Percentiles rank a stretch among this genome's conserved stretches.
These are phyloP conservation scores for Solanum chaucha DNA, from an alignment of 257 asterid genomes.

Conservation along the genomic window DNA sequence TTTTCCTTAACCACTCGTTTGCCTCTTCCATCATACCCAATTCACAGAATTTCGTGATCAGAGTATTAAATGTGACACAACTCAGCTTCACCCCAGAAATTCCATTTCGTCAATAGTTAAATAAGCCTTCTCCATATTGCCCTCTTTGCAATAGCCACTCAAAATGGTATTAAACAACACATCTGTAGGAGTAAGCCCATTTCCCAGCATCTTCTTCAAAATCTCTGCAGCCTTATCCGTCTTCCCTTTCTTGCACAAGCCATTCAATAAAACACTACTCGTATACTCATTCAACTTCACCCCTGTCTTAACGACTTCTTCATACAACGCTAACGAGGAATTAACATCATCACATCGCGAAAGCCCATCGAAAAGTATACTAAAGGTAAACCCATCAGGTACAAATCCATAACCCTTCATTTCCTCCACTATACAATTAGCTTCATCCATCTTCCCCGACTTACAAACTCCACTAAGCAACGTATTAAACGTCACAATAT, in stretches of 20 bases:
- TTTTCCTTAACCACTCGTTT: constrained; percentile 42
- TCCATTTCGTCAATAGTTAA: constrained; percentile 44
- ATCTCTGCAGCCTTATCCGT: constrained; percentile 48
- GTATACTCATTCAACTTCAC: constrained; percentile 35
- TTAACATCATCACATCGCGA: constrained; percentile 40
- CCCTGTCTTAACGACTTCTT: constrained; percentile 40
- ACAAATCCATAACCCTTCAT: constrained; percentile 45
- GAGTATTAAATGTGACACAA: constrained; percentile 52
- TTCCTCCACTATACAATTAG: constrained; percentile 40
- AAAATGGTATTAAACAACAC: constrained; percentile 50
- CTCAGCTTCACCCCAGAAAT: constrained; percentile 43
- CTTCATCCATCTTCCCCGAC: constrained; percentile 62
- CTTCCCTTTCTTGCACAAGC: constrained; percentile 50
- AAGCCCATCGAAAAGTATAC: constrained; percentile 61
- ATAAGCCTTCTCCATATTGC: constrained; percentile 44
- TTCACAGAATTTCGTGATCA: constrained; percentile 38
- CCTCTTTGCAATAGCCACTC: constrained; percentile 53
- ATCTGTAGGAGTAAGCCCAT: constrained; percentile 41
- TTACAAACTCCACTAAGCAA: constrained; percentile 60
- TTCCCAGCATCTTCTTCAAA: constrained; percentile 36
- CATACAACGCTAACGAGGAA: constrained; percentile 45
- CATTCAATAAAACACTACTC: constrained; percentile 45
- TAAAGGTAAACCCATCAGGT: constrained; percentile 60
- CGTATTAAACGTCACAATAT: constrained; percentile 56
- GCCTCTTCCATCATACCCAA: constrained; percentile 52